Evolutionary conservation across 1,139 yeast genomes (phyloP), one percentile per base, ranked within the genome.

Genomic region (Geotrichum cucujoidarum): DNA sequence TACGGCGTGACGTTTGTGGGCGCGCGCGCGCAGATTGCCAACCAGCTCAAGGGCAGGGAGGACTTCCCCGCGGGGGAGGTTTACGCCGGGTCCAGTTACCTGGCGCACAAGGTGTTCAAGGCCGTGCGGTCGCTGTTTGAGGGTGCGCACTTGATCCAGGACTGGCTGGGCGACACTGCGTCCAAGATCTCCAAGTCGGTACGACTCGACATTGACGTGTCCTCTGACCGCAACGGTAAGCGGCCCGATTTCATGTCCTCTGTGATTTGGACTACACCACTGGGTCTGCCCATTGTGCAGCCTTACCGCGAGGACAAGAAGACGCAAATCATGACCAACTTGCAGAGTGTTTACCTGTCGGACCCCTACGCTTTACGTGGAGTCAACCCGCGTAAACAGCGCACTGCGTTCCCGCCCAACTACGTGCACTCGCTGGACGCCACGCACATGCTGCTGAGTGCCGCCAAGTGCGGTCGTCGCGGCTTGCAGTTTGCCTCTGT

Each of bases 1-100:
- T 92, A 94, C 63, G 99, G 99, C 58, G 99, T 92, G 11, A 92
- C 99, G 0, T 88, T 78, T 64, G 78, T 88, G 54, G 99, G 99
- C 17, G 98, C 97, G 0, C 78, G 88, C 24, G 83, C 81, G 3
- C 99, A 92, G 69, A 88, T 92, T 59, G 61, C 67, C 25, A 59
- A 60, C 45, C 68, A 70, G 50, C 71, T 69, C 59, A 70, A 67
- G 56, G 77, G 63, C 63, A 69, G 64, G 54, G 74, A 58, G 53
- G 73, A 56, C 56, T 60, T 57, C 60, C 73, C 64, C 58, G 75
- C 65, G 27, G 64, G 60, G 6, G 56, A 60, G 34, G 51, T 68
- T 8, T 65, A 64, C 48, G 55, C 57, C 10, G 69, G 73, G 53
- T 76, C 95, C 5, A 72, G 77, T 43, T 92, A 87, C 63, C 70